phyloP scores from a whole-genome alignment of 345 rosid genomes.

The Populus tremula region DNA sequence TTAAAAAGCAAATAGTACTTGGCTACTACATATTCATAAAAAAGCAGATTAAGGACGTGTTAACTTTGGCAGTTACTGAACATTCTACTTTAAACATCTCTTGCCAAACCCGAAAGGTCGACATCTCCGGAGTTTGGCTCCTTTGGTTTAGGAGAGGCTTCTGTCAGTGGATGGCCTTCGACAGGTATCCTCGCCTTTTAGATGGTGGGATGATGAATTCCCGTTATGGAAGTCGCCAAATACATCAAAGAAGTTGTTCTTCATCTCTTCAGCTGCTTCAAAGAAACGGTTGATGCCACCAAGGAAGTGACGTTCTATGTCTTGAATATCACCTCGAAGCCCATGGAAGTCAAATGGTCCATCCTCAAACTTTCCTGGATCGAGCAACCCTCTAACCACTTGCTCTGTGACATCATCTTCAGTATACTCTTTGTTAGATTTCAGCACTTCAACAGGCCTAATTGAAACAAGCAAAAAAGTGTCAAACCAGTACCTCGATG shows the following conservation, averaged over 20 bases:
- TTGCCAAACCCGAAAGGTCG: slow-evolving; percentile 62
- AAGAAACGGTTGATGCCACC: slow-evolving; percentile 58
- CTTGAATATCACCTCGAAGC: slow-evolving; percentile 59
- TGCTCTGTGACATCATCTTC: slow-evolving; percentile 85
- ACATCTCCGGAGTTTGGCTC: slow-evolving; percentile 32
- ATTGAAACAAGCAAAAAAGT: slow-evolving; percentile 4
- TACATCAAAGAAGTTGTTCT: slow-evolving; percentile 48
- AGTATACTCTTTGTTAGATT: slow-evolving; percentile 75
- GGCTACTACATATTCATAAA: no score
- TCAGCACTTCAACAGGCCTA: slow-evolving; percentile 69
- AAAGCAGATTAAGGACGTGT: neutral
- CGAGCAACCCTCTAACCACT: slow-evolving; percentile 38
- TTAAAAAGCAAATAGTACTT: neutral
- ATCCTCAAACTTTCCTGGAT: slow-evolving; percentile 25
- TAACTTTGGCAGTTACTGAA: neutral
- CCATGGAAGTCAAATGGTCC: slow-evolving; percentile 68
- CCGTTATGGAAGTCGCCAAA: slow-evolving; percentile 39
- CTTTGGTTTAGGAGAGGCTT: slow-evolving; percentile 25
- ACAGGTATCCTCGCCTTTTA: slow-evolving; percentile 45
- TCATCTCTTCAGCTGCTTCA: slow-evolving; percentile 74
- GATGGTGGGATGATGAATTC: slow-evolving; percentile 34
- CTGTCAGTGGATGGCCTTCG: slow-evolving; percentile 40
- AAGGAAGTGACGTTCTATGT: slow-evolving; percentile 54
- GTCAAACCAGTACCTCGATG: neutral
- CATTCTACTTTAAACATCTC: slow-evolving; percentile 47